Evolutionary conservation across 129 eudicot genomes (phyloP).

Genomic region (Ambrosia artemisiifolia): DNA sequence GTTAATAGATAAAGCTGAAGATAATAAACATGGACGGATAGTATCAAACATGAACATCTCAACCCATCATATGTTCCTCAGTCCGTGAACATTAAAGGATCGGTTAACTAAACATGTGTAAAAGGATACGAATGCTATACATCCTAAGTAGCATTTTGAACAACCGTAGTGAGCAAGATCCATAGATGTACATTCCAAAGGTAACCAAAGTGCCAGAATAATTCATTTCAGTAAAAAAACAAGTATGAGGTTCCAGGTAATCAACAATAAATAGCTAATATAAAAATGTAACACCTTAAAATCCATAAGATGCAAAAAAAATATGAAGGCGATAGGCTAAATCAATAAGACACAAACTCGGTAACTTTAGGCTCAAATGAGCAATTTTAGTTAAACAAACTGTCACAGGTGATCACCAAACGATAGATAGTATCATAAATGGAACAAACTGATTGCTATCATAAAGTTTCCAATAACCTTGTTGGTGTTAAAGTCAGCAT

Average conservation of each 20-base stretch:
- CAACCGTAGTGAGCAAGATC: too few relatives aligned
- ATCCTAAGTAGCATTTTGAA: not conserved
- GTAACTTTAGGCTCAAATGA: slow-evolving; percentile 5
- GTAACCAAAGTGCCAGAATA: not conserved
- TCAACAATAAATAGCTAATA: not conserved
- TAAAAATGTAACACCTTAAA: slow-evolving; percentile 1
- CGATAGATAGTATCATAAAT: too few relatives aligned
- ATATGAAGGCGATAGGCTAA: not conserved
- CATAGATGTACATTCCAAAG: not conserved
- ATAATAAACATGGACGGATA: not conserved
- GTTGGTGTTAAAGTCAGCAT: too few relatives aligned
- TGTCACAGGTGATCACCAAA: not conserved
- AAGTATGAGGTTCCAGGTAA: not conserved
- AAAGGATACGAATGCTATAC: not conserved
- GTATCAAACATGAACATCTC: not conserved
- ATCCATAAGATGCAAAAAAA: slow-evolving; percentile 19
- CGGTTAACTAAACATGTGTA: not conserved
- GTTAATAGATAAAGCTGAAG: not conserved
- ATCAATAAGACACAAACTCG: slow-evolving; percentile 10
- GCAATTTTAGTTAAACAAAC: slow-evolving; percentile 1
- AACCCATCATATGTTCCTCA: not conserved
- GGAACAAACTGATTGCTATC: too few relatives aligned
- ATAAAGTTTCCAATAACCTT: too few relatives aligned
- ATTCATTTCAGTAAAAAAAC: not conserved
- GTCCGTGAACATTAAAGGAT: not conserved